phyloP scores from a whole-genome alignment of 495 filamentous ascomycete genomes.

The Xylaria nigripes region DNA sequence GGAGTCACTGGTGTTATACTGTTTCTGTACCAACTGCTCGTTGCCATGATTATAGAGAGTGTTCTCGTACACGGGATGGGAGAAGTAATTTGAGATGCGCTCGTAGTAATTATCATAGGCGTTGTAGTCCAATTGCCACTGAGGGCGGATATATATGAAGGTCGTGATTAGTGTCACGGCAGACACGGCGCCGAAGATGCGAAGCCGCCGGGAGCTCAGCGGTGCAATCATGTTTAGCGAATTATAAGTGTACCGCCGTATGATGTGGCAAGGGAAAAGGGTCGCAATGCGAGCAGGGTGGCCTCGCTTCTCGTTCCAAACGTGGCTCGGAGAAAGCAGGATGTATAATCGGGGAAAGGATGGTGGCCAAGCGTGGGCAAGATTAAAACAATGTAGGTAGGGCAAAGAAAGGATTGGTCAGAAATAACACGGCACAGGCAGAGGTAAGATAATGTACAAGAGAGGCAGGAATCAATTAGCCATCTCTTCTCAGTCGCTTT shows the following conservation, averaged over 20 bases:
- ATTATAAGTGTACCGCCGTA: neutral
- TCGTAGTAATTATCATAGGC: slow-evolving; percentile 19
- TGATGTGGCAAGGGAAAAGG: neutral
- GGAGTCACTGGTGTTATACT: slow-evolving; percentile 21
- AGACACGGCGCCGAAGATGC: slow-evolving; percentile 16
- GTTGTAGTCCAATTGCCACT: slow-evolving; percentile 23
- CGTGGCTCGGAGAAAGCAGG: neutral
- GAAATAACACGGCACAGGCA: neutral
- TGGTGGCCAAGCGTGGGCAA: slow-evolving; percentile 1
- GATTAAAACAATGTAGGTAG: neutral
- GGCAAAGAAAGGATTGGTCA: neutral
- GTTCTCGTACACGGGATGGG: slow-evolving; percentile 21
- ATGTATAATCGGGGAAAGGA: neutral
- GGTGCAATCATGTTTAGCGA: slow-evolving; percentile 20
- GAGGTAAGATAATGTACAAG: neutral
- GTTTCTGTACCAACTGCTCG: slow-evolving; percentile 17
- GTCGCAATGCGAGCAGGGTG: neutral
- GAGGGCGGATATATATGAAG: slow-evolving; percentile 16
- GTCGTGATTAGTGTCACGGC: slow-evolving; percentile 14
- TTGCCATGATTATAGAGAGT: slow-evolving; percentile 22
- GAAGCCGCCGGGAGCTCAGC: slow-evolving; percentile 20
- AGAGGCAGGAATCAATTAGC: neutral
- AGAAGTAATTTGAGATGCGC: slow-evolving; percentile 20
- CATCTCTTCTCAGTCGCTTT: neutral
- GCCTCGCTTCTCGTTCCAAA: neutral